Evolutionary conservation across 257 asterid species (phyloP).

Genomic region (Cinchona pubescens): DNA sequence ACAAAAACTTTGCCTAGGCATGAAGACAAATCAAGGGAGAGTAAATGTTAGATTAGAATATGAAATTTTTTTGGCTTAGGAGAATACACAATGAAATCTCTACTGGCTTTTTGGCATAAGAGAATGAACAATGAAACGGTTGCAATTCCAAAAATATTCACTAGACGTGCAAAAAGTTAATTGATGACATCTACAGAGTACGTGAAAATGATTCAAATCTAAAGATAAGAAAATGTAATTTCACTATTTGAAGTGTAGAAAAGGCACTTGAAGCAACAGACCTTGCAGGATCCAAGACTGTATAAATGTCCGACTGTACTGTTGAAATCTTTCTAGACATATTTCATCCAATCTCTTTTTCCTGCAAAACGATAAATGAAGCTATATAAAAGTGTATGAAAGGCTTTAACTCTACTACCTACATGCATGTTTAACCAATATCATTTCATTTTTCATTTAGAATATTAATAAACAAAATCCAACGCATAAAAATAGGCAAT

Average conservation of each 20-base stretch:
- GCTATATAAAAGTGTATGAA: slow-evolving; percentile 1
- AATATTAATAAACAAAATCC: not conserved
- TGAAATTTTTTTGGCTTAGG: not conserved
- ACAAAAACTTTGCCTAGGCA: slow-evolving; percentile 84
- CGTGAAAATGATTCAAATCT: not conserved
- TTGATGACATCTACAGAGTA: not conserved
- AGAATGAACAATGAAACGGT: too few relatives aligned
- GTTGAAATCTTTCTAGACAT: slow-evolving; percentile 83
- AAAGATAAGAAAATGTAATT: not conserved
- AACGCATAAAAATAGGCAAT: not conserved
- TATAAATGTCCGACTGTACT: slow-evolving; percentile 80
- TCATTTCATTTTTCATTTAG: not conserved
- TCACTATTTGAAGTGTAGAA: not conserved
- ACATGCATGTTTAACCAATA: not conserved
- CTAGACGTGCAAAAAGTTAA: too few relatives aligned
- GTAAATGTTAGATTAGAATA: not conserved
- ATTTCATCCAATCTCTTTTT: slow-evolving; percentile 87
- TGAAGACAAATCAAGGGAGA: slow-evolving; percentile 6
- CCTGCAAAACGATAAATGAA: slow-evolving; percentile 35
- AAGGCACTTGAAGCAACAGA: slow-evolving; percentile 20
- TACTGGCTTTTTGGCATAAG: too few relatives aligned
- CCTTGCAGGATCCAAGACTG: slow-evolving; percentile 98
- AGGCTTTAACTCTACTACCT: not conserved
- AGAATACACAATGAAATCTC: not conserved
- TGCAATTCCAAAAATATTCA: too few relatives aligned